Conservation (phyloP, 2,329 filamentous ascomycete genomes). For the Exophiala dermatitidis region DNA sequence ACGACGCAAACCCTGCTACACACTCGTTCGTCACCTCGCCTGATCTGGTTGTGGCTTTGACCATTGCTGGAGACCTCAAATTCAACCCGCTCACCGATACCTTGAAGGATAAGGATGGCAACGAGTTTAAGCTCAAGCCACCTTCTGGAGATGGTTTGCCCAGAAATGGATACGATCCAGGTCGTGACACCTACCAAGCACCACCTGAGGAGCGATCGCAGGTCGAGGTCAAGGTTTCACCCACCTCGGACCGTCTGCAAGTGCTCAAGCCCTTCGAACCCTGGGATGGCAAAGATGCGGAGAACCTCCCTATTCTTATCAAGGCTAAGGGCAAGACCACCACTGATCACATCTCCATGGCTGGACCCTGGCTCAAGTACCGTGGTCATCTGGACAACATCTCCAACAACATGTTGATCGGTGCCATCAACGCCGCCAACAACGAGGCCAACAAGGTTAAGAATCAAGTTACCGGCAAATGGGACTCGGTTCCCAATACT, state of each 20-base stretch:
- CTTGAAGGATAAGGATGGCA: conserved; percentile 90
- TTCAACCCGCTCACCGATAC: conserved; percentile 95
- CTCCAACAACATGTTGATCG: conserved; percentile 99
- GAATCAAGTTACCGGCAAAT: conserved; percentile 79
- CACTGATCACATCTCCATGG: conserved; percentile 96
- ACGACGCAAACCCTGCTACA: conserved; percentile 90
- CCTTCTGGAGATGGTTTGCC: conserved; percentile 80
- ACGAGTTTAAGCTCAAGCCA: conserved; percentile 80
- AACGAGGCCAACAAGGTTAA: conserved; percentile 95
- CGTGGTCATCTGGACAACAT: conserved; percentile 98
- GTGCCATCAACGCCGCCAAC: conserved; percentile 92
- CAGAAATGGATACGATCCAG: conserved; percentile 74
- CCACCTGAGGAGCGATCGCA: conserved; percentile 70
- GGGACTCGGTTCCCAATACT: conserved; percentile 81
- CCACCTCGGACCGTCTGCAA: conserved; percentile 88
- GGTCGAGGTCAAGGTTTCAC: conserved; percentile 75
- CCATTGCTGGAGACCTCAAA: conserved; percentile 72
- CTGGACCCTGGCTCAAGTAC: conserved; percentile 96
- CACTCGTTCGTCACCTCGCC: conserved; percentile 90
- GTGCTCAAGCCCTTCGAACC: conserved; percentile 74
- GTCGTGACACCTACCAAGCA: conserved; percentile 90
- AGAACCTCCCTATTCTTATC: conserved; percentile 82
- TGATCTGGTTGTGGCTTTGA: conserved; percentile 80
- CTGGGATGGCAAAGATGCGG: conserved; percentile 89
- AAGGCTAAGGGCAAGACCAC: conserved; percentile 96